These are phyloP conservation scores for Narthecium ossifragum DNA, from an alignment of 106 monocot genomes.

Conservation along the genomic window DNA sequence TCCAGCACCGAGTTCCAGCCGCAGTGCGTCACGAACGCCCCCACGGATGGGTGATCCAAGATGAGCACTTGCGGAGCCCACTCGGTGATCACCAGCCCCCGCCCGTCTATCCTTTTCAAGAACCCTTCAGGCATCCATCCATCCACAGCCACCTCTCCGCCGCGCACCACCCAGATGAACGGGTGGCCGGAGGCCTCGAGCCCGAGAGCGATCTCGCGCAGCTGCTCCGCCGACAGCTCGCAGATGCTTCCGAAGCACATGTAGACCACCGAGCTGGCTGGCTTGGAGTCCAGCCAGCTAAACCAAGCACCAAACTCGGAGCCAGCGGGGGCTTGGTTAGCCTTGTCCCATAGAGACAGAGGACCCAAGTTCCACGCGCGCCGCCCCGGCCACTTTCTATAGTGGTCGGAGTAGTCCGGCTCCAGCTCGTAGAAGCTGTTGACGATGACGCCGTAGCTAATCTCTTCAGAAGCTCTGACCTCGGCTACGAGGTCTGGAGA, in stretches of 20 bases:
- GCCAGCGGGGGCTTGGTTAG: background rate
- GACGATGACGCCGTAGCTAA: background rate
- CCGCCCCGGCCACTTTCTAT: background rate
- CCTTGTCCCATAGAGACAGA: background rate
- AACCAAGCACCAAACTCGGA: background rate
- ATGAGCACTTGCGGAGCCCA: conserved; percentile 3
- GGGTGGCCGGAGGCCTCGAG: background rate
- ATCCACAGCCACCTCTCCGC: background rate
- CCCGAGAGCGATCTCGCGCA: background rate
- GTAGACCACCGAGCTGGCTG: conserved; percentile 7
- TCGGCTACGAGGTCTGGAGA: background rate
- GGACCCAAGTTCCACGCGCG: background rate
- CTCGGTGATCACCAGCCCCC: background rate
- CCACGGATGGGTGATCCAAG: background rate
- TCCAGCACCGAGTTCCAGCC: conserved; percentile 17
- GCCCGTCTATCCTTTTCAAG: background rate
- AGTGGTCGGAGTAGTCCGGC: background rate
- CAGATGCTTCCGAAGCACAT: conserved; percentile 4
- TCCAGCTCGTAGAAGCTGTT: conserved; percentile 10
- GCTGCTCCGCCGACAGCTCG: background rate
- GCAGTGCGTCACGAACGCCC: conserved; percentile 18
- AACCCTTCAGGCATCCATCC: background rate
- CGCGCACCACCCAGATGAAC: conserved; percentile 3
- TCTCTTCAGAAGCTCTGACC: background rate
- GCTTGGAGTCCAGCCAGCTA: conserved; percentile 9